Evolutionary conservation across 176 grass and related monocot species (phyloP), one percentile per base, ranked within the genome.

Genomic region (Eleusine indica): DNA sequence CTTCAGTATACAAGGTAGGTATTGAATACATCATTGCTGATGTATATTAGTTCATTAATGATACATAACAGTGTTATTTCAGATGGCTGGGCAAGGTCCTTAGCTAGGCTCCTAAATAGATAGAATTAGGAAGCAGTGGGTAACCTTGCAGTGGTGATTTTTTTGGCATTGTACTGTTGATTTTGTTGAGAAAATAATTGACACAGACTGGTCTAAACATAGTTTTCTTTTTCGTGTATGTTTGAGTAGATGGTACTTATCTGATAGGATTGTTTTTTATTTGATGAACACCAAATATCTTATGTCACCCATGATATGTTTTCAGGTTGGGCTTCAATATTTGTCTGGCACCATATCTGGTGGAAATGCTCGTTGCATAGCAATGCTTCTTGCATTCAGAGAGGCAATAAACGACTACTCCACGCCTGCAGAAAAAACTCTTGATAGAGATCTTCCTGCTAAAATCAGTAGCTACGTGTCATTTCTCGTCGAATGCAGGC

Each of bases 1-100:
- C 94, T 88, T 94, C 94, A 90, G 87, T 97, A 65, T 97, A 88
- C 88, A 93, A 97, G 89, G 91, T 97, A 86, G 58, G 61, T 43
- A 51, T 87, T 42, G 61, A 15, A 51, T 40, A 35, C 11, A 18
- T 49, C 1, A 11, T 22, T 69, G 30, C 19, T 7, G 9, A 53
- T 22, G 21, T 28, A 54, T 4, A 8, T 68, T 57, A 21, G 5
- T 21, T 19, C 21, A 57, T 1, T 40, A 40, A 18, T 35, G 15
- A 66, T 64, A 77, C 39, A 40, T 19, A 46, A 9, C 7, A 19
- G 4, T 29, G 9, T 46, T 46, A 9, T 30, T 63, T 77, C 7
- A 40, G n/a, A 12, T 25, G 14, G n/a, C 10, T 78, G 4, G n/a
- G n/a, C n/a, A 51, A 68, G 25, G 25, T 79, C 40, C 15, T 79